phyloP scores from a whole-genome alignment of 805 yeast species.

The Wickerhamiella australiensis region DNA sequence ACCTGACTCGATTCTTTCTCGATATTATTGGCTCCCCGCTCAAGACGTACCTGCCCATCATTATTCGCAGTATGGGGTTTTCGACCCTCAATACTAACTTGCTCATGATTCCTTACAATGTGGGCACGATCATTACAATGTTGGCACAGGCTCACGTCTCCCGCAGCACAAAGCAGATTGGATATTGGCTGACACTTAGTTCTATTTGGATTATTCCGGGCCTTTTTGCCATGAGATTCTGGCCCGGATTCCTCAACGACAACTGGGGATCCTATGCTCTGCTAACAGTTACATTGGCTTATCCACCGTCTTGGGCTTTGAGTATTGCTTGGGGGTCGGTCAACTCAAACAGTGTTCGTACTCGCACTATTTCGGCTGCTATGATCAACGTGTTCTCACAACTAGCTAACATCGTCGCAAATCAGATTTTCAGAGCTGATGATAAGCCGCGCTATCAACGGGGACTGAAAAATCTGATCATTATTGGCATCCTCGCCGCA shows the following conservation, averaged over 20 bases:
- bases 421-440: constrained; percentile 43
- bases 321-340: constrained; percentile 40
- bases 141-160: constrained; percentile 5
- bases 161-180: constrained; percentile 8
- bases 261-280: constrained; percentile 27
- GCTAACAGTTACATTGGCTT: constrained; percentile 22
- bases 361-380: constrained; percentile 54
- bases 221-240: constrained; percentile 19
- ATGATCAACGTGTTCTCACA: constrained; percentile 55
- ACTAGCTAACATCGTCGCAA: constrained; percentile 40
- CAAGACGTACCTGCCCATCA: constrained; percentile 36
- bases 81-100: constrained; percentile 38
- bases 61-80: constrained; percentile 38
- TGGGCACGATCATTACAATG: constrained; percentile 19
- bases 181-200: constrained; percentile 11
- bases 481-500: constrained; percentile 19
- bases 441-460: constrained; percentile 49
- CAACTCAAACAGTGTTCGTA: constrained; percentile 48
- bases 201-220: constrained; percentile 20
- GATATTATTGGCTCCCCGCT: constrained; percentile 30
- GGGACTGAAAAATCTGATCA: constrained; percentile 36
- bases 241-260: constrained; percentile 20
- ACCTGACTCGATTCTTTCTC: constrained; percentile 34
- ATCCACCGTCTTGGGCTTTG: constrained; percentile 23
- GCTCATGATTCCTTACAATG: constrained; percentile 42